Percentiles rank a stretch among this genome's conserved stretches.
These are phyloP conservation scores for Septoria linicola DNA, from an alignment of 2,329 filamentous ascomycete species.

Conservation along the genomic window DNA sequence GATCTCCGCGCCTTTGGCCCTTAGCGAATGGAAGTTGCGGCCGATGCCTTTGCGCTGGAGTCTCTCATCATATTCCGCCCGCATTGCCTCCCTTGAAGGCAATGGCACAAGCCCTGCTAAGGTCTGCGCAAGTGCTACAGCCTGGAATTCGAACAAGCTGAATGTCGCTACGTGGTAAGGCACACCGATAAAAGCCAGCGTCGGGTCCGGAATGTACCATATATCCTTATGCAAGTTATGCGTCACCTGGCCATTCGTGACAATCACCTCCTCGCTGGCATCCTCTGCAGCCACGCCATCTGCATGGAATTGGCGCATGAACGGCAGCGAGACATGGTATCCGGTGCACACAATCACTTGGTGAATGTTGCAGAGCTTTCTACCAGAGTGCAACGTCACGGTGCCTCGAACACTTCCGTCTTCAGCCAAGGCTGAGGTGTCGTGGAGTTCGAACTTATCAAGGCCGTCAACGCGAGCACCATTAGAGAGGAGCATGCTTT, in stretches of 20 bases:
- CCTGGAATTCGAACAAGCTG: constrained; percentile 69
- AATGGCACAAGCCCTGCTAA: constrained; percentile 53
- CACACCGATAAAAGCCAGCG: constrained; percentile 63
- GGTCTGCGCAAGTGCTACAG: constrained; percentile 59
- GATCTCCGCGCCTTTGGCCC: constrained; percentile 37
- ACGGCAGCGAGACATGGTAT: constrained; percentile 67
- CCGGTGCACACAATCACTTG: constrained; percentile 65
- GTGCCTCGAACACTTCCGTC: constrained; percentile 50
- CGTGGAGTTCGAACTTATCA: constrained; percentile 43
- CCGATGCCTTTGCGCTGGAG: constrained; percentile 43
- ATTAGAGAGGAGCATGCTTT: constrained; percentile 54
- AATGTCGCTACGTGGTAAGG: constrained; percentile 68
- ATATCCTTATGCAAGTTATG: constrained; percentile 71
- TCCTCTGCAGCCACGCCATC: constrained; percentile 46
- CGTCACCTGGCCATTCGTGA: constrained; percentile 59
- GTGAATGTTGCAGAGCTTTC: constrained; percentile 57
- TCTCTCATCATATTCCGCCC: constrained; percentile 42
- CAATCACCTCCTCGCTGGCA: constrained; percentile 55
- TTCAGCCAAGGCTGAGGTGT: constrained; percentile 1
- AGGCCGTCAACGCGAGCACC: constrained; percentile 56
- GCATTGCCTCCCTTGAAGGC: constrained; percentile 47
- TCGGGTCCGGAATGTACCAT: constrained; percentile 68
- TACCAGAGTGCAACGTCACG: constrained; percentile 55
- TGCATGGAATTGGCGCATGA: constrained; percentile 54
- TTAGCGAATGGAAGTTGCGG: constrained; percentile 48